Evolutionary conservation across 1,284 basidiomycete genomes (phyloP).

Genomic region (Rhodofomes roseus): DNA sequence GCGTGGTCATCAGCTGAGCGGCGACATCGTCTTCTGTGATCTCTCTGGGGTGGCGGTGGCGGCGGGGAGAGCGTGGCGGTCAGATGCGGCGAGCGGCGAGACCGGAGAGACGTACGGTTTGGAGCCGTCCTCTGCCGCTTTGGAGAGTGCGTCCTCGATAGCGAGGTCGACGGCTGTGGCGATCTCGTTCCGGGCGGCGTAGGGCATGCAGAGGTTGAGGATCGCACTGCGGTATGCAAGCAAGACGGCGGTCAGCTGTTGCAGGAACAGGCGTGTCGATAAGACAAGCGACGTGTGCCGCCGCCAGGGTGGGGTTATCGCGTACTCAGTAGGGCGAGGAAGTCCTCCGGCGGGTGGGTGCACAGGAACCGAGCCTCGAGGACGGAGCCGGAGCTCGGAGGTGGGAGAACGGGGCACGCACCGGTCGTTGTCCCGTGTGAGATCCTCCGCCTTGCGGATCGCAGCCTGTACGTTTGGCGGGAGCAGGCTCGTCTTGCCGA

Average conservation of each 20-base stretch:
- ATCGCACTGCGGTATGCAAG: slow-evolving; percentile 56
- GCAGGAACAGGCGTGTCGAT: background rate
- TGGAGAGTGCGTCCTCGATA: slow-evolving; percentile 45
- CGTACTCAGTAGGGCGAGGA: background rate
- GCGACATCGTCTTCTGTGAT: slow-evolving; percentile 70
- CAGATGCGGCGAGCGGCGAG: background rate
- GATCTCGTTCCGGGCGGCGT: slow-evolving; percentile 91
- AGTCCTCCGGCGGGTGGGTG: background rate
- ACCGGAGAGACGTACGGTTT: background rate
- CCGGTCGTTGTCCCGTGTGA: slow-evolving; percentile 77
- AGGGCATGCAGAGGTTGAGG: slow-evolving; percentile 94
- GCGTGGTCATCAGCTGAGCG: slow-evolving; percentile 61
- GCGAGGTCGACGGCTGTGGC: slow-evolving; percentile 67
- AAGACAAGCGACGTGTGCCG: background rate
- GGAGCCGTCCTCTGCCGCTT: slow-evolving; percentile 21
- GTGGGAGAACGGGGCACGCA: slow-evolving; percentile 30
- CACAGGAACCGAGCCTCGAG: background rate
- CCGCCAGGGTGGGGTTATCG: background rate
- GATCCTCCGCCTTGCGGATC: slow-evolving; percentile 69
- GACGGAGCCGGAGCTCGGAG: no score
- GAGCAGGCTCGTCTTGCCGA: slow-evolving; percentile 78
- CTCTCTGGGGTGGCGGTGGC: slow-evolving; percentile 24
- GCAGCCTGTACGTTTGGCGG: slow-evolving; percentile 74
- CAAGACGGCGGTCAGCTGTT: background rate
- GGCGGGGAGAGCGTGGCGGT: background rate